These are phyloP conservation scores for Boechera divaricarpa DNA, from an alignment of 345 rosid genomes.

Conservation along the genomic window DNA sequence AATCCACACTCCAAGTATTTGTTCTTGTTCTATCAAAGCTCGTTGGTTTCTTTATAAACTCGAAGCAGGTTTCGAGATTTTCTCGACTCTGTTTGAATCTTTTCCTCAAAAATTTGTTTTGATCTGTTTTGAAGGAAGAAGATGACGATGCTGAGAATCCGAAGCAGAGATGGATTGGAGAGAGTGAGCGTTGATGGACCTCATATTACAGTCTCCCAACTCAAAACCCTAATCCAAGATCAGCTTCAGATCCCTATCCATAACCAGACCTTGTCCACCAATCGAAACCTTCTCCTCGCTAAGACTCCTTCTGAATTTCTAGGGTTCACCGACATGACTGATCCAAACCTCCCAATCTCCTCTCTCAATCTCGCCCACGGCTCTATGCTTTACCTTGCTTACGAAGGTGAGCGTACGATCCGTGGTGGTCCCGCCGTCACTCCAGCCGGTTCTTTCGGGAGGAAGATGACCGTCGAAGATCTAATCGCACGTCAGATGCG, in stretches of 20 bases:
- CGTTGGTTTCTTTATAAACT: too few species aligned
- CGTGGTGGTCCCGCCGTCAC: conserved; percentile 62
- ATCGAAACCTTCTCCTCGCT: conserved; percentile 74
- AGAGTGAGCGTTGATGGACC: conserved; percentile 66
- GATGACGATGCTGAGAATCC: conserved; percentile 88
- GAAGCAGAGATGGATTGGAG: conserved; percentile 96
- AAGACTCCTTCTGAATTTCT: conserved; percentile 63
- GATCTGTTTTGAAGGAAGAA: not conserved
- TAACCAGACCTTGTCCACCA: conserved; percentile 78
- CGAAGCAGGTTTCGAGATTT: conserved; percentile 10
- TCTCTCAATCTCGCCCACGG: conserved; percentile 73
- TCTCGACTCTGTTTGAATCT: not conserved
- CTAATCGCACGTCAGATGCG: conserved; percentile 91
- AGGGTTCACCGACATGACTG: conserved; percentile 68
- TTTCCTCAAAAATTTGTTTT: not conserved
- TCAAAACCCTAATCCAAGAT: conserved; percentile 73
- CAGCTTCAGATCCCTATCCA: conserved; percentile 83
- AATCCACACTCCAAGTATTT: not conserved
- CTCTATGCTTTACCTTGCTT: conserved; percentile 72
- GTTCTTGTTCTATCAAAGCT: too few species aligned
- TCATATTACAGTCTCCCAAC: conserved; percentile 59
- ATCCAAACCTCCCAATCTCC: conserved; percentile 59
- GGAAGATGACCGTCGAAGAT: conserved; percentile 97
- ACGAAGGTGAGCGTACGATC: conserved; percentile 79
- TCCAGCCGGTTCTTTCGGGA: conserved; percentile 92